These are phyloP conservation scores for Penicillium mononematosum DNA, from an alignment of 495 filamentous ascomycete species.

Conservation along the genomic window DNA sequence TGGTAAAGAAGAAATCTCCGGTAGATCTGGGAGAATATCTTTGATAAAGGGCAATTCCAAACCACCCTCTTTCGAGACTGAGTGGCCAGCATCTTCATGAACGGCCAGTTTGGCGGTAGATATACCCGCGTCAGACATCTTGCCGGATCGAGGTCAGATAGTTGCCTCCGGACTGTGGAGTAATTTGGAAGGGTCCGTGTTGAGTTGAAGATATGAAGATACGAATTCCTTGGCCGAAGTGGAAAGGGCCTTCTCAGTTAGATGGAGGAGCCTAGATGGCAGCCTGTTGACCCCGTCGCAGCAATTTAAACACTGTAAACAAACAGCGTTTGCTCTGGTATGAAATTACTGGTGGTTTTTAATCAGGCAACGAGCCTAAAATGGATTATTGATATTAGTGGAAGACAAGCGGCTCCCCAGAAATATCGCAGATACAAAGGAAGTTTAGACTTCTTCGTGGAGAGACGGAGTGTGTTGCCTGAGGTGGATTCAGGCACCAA, in stretches of 20 bases:
- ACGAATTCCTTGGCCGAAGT: neutral
- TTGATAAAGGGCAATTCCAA: constrained; percentile 30
- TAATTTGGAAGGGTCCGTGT: neutral
- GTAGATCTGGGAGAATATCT: constrained; percentile 27
- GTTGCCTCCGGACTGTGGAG: neutral
- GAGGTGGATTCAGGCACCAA: constrained; percentile 25
- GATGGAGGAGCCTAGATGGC: constrained; percentile 11
- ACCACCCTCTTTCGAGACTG: neutral
- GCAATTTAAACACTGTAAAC: neutral
- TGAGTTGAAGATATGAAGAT: neutral
- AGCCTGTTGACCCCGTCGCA: constrained; percentile 11
- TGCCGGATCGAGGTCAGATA: neutral
- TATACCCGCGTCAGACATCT: constrained; percentile 26
- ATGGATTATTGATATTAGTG: neutral
- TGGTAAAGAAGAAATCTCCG: constrained; percentile 20
- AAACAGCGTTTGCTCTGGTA: neutral
- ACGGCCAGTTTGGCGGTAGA: constrained; percentile 8
- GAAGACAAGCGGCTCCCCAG: neutral
- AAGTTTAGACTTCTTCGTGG: constrained; percentile 4
- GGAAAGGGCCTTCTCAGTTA: neutral
- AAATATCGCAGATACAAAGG: neutral
- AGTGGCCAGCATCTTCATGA: constrained; percentile 11
- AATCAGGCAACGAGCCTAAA: neutral
- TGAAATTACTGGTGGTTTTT: neutral
- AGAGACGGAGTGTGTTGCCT: constrained; percentile 23